Evolutionary conservation across 2,329 filamentous ascomycete genomes (phyloP), one percentile per base, ranked within the genome.

Genomic region (Mariannaea elegans): DNA sequence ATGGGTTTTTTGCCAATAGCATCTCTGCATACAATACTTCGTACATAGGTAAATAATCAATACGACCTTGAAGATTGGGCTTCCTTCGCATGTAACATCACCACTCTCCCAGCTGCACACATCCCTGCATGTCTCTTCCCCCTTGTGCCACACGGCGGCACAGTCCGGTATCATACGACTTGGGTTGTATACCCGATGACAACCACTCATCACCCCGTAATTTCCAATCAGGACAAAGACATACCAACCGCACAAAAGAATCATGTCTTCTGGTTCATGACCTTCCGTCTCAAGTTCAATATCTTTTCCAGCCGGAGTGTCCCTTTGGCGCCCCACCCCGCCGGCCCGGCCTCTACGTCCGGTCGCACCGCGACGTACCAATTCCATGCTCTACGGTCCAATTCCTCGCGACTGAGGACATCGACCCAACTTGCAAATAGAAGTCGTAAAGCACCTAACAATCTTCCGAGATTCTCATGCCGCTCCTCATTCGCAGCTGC

Each of bases 271-370:
- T 12, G 18, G 10, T 7, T 14, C n/a, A 23, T 23, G 18, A 61
- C 65, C 50, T 68, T 73, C 14, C 71, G 68, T 41, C 84, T 81
- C 62, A 92, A 69, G 8, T 82, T 81, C 64, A 94, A 73, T 38
- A 97, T 91, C 65, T 87, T 86, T 13, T 78, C 78, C 32, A 96
- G 73, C 65, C 81, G 87, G 24, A 97, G 80, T 53, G 81, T 78
- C 2, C 90, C 92, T 75, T 94, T 95, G 12, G 90, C 90, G 24
- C 93, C 93, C 93, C 93, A 97, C 2, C 93, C 93, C 18, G 87
- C 85, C 46, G 86, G 85, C 0, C 93, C 93, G 56, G 82, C 77
- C 59, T 91, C 87, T 2, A 97, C 90, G 18, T 92, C 88, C 1
- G 93, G 93, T 63, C 93, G 81, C 18, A 94, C 87, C 19, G 85